Base-by-base conservation (phyloP, 306 rosid genomes). In the Abrus precatorius region DNA sequence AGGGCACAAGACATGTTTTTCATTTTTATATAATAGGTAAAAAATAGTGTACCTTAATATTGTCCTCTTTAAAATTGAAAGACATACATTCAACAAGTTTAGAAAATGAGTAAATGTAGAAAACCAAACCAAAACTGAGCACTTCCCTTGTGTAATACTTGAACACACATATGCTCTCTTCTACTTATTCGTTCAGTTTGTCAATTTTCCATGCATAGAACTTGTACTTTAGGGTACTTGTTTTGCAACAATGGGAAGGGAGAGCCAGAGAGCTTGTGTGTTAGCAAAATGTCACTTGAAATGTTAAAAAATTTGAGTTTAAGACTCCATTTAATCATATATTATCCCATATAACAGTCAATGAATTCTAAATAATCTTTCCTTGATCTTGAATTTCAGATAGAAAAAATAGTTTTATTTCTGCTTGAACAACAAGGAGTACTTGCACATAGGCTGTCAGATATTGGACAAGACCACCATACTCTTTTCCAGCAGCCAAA, bases 391-490 rank as follows among this genome's bases (percentile, higher is more conserved):
- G 76, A 78, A 57, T 81, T 65, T 71, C 86, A 96, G 99, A 93
- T 96, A 68, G 99, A 92, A 86, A 93, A 80, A 72, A 79, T 92
- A 69, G 99, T 96, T 75, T 84, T 96, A 13, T 96, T 96, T 88
- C 83, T 93, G 60, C 82, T 96, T 83, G 93, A 93, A 87, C 97
- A 92, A 90, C 97, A 96, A 93, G 99, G 99, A 82, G 74, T 82
- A 69, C 86, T 96, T 69, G 97, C 99, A 50, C 90, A 92, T 82
- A 90, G 87, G 86, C 84, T 96, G 79, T 86, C 90, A 7, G 79
- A 76, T 70, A 90, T 90, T 80, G 93, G 87, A 80, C 76, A 90
- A 78, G 88, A 74, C 84, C 92, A 84, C 57, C 80, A 86, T 30
- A 75, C 84, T 74, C 90, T 93, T 85, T 84, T 69, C 67, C 81